phyloP scores from a whole-genome alignment of 805 yeast genomes.

The Kodamaea jinghongensis region DNA sequence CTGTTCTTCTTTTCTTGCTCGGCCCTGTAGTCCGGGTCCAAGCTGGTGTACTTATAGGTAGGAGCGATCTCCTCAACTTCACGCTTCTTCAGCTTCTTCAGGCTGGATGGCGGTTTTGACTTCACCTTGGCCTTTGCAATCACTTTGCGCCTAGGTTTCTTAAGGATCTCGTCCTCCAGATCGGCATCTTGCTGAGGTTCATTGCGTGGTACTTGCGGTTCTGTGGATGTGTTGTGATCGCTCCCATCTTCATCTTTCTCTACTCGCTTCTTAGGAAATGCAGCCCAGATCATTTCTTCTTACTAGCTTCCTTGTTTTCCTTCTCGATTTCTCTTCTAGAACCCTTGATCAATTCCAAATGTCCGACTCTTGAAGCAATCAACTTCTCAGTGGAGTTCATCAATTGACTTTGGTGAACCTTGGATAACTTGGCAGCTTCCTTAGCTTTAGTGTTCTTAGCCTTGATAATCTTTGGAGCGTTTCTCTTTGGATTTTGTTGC shows the following conservation, averaged over 20 bases:
- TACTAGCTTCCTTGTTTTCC: conserved; percentile 39
- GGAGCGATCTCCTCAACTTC: no score
- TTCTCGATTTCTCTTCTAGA: conserved; percentile 81
- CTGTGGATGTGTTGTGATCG: not conserved
- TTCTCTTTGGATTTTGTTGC: conserved; percentile 65
- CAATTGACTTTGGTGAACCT: conserved; percentile 54
- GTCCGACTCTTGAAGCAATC: conserved; percentile 89
- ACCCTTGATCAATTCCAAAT: conserved; percentile 86
- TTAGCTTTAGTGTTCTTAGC: conserved; percentile 57
- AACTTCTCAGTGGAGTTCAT: conserved; percentile 74
- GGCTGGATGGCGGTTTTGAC: no score
- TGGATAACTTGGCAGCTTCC: conserved; percentile 51
- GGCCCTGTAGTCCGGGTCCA: conserved; percentile 23
- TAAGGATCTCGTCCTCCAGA: no score
- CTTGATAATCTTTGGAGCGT: conserved; percentile 65
- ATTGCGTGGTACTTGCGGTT: not conserved
- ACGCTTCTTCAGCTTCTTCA: no score
- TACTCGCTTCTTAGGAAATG: conserved; percentile 4
- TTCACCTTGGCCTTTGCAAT: no score
- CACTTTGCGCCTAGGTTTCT: no score
- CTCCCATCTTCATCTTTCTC: not conserved
- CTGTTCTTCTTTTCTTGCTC: conserved; percentile 5
- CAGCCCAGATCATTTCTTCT: conserved; percentile 11
- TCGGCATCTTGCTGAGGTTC: conserved; percentile 1
- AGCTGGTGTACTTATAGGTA: conserved; percentile 16